Evolutionary conservation across 1,139 yeast species (phyloP).

Genomic region (Magnusiomyces magnusii): DNA sequence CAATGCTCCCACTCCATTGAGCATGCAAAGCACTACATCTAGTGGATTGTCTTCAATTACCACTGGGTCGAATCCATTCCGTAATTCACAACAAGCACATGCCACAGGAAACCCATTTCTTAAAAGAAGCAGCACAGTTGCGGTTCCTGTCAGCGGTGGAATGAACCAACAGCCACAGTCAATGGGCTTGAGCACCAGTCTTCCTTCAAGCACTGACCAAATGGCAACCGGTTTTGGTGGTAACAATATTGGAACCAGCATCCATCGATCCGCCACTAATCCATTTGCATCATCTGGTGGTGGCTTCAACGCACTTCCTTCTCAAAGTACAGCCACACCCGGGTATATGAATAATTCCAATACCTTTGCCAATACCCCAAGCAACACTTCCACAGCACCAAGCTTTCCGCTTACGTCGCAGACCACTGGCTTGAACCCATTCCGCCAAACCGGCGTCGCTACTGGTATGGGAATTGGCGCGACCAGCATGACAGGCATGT

Average conservation of each 20-base stretch:
- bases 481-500: neutral
- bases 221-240: constrained; percentile 19
- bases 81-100: constrained; percentile 16
- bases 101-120: constrained; percentile 25
- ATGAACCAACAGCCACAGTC: constrained; percentile 5
- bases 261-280: constrained; percentile 40
- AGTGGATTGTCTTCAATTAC: constrained; percentile 17
- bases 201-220: neutral
- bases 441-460: constrained; percentile 7
- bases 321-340: neutral
- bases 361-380: neutral
- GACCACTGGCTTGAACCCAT: constrained; percentile 15
- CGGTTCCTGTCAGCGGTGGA: constrained; percentile 17
- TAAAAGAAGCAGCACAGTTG: constrained; percentile 18
- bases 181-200: neutral
- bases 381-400: too few relatives aligned
- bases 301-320: constrained; percentile 34
- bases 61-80: constrained; percentile 31
- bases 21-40: constrained; percentile 23
- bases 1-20: constrained; percentile 21
- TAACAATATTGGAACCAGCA: constrained; percentile 23
- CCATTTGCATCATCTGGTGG: constrained; percentile 37
- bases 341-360: neutral
- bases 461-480: neutral
- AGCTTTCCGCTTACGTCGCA: neutral